Conservation (phyloP, 441 rosid species). For the Jatropha podagrica region DNA sequence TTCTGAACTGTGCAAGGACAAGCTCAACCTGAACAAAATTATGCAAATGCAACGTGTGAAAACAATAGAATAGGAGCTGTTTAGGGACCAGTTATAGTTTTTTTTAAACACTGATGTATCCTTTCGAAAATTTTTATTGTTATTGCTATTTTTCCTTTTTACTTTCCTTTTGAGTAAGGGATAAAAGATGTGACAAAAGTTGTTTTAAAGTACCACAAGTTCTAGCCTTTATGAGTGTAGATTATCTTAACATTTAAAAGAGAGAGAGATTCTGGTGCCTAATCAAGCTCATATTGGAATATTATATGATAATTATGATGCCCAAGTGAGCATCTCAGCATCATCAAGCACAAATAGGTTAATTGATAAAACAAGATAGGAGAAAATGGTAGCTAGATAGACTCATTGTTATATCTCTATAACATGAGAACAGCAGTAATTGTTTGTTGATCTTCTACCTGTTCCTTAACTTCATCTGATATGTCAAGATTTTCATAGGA, state of each 20-base stretch:
- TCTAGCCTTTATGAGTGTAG: background rate
- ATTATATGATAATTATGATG: background rate
- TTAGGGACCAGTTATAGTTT: slow-evolving; percentile 16
- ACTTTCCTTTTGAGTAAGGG: background rate
- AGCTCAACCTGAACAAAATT: slow-evolving; percentile 64
- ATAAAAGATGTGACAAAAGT: background rate
- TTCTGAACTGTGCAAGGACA: slow-evolving; percentile 75
- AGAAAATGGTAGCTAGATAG: background rate
- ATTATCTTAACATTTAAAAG: background rate
- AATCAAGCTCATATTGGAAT: slow-evolving; percentile 2
- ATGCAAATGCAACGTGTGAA: slow-evolving; percentile 6
- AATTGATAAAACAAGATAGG: slow-evolving; percentile 5
- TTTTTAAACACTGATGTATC: background rate
- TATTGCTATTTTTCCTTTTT: background rate
- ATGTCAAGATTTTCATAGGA: slow-evolving; percentile 71
- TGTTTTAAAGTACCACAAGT: background rate
- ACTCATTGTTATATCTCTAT: slow-evolving; percentile 9
- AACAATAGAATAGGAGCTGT: background rate
- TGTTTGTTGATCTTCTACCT: slow-evolving; percentile 44
- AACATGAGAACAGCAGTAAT: background rate
- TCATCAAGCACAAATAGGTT: background rate
- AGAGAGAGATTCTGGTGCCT: background rate
- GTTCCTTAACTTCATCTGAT: slow-evolving; percentile 94
- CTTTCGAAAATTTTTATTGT: background rate
- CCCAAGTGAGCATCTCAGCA: background rate